phyloP scores from a whole-genome alignment of 2,329 filamentous ascomycete species.

The Cadophora sp. region DNA sequence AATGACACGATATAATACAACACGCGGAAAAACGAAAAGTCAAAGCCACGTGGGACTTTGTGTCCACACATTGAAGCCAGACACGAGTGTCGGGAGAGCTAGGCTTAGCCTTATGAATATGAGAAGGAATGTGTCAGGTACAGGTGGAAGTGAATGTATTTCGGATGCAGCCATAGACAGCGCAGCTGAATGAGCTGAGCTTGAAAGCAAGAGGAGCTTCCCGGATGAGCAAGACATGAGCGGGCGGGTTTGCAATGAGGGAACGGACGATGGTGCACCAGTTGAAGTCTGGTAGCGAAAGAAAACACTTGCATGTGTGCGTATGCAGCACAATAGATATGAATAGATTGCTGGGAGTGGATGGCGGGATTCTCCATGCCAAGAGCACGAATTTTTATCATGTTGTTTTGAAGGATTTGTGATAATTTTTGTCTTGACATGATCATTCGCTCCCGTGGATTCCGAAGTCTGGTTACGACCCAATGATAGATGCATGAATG shows the following conservation, averaged over 20 bases:
- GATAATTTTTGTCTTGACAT: background rate
- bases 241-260: background rate
- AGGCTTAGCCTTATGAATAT: background rate
- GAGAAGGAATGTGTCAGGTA: background rate
- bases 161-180: background rate
- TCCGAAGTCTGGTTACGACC: background rate
- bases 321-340: conserved; percentile 1
- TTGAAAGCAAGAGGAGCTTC: background rate
- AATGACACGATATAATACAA: background rate
- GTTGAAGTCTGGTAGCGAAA: conserved; percentile 6
- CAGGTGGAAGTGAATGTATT: background rate
- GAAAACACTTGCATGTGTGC: conserved; percentile 3
- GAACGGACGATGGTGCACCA: background rate
- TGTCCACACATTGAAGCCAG: background rate
- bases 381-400: background rate
- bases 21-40: background rate
- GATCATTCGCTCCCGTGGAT: background rate
- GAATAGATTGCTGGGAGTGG: background rate
- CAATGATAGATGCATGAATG: background rate
- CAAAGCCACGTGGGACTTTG: conserved; percentile 9
- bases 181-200: background rate
- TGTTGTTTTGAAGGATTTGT: background rate
- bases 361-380: background rate
- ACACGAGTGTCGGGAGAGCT: background rate
- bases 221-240: conserved; percentile 3